Conservation (phyloP, 805 yeast species). For the Komagataella pseudopastoris region DNA sequence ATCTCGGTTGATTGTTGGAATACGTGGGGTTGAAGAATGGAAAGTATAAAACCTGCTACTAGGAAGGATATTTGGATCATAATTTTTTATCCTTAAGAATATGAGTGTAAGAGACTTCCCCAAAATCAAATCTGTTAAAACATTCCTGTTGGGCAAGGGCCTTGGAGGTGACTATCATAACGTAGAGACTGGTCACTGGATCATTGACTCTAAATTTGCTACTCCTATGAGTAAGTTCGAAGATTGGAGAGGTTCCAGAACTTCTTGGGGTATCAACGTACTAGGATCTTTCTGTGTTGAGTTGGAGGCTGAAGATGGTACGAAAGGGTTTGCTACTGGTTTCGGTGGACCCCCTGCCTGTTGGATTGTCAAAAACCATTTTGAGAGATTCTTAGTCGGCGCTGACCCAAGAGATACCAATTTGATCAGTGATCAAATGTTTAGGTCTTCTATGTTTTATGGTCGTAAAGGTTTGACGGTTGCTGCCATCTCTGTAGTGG, state of each 20-base stretch:
- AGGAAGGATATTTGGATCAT: not conserved
- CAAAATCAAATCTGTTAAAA: constrained; percentile 26
- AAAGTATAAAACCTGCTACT: not conserved
- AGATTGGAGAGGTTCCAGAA: constrained; percentile 28
- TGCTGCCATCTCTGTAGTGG: constrained; percentile 33
- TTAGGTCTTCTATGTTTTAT: constrained; percentile 35
- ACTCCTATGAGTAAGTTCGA: constrained; percentile 36
- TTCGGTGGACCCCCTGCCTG: constrained; percentile 39
- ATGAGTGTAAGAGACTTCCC: constrained; percentile 23
- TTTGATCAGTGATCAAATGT: constrained; percentile 32
- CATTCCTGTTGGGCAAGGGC: constrained; percentile 29
- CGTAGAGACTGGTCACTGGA: constrained; percentile 35
- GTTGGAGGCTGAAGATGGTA: constrained; percentile 32
- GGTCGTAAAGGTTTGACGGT: constrained; percentile 35
- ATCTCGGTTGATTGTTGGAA: not conserved
- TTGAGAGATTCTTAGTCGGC: constrained; percentile 29
- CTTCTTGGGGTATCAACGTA: constrained; percentile 37
- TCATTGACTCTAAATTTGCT: constrained; percentile 29
- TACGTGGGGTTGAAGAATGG: not conserved
- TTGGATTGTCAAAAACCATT: constrained; percentile 32
- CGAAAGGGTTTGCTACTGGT: constrained; percentile 36
- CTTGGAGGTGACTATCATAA: constrained; percentile 39
- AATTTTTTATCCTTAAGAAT: not conserved
- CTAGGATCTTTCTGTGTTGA: constrained; percentile 36
- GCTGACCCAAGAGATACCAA: constrained; percentile 34